A percentile compares a stretch with the other conserved stretches of the same genome.
These are phyloP conservation scores for Rhodomyrtus tomentosa DNA, from an alignment of 345 rosid genomes.

Conservation along the genomic window DNA sequence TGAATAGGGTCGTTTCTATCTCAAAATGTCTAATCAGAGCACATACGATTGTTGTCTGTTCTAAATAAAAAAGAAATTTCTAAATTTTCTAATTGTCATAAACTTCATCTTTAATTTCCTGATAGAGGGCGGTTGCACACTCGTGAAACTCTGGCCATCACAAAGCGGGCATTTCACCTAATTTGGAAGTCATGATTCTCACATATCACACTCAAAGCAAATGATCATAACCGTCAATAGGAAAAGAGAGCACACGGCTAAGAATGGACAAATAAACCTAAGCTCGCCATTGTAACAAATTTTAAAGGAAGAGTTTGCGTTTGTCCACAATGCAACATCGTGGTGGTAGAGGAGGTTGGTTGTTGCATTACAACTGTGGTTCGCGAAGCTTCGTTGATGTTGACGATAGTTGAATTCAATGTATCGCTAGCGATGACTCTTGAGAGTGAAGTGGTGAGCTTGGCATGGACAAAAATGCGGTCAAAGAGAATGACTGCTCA, in stretches of 20 bases:
- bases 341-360: not conserved
- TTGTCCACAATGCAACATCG: not conserved
- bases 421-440: too few species aligned
- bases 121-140: not conserved
- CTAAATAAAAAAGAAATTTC: not conserved
- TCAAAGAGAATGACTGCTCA: too few species aligned
- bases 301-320: not conserved
- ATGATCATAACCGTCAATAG: not conserved
- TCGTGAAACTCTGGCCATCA: not conserved
- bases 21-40: not conserved
- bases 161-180: not conserved
- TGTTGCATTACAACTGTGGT: not conserved
- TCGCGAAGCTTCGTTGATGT: not conserved
- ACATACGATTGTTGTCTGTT: rapidly evolving
- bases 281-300: not conserved
- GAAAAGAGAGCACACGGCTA: too few species aligned
- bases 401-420: not conserved
- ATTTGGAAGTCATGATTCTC: too few species aligned
- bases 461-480: too few species aligned
- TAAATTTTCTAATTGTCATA: rapidly evolving
- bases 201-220: not conserved
- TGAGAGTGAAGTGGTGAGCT: not conserved
- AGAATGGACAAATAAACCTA: not conserved
- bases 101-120: not conserved
- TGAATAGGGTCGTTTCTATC: not conserved